Conservation (phyloP, 257 asterid species). For the Jaltomata sinuosa region DNA sequence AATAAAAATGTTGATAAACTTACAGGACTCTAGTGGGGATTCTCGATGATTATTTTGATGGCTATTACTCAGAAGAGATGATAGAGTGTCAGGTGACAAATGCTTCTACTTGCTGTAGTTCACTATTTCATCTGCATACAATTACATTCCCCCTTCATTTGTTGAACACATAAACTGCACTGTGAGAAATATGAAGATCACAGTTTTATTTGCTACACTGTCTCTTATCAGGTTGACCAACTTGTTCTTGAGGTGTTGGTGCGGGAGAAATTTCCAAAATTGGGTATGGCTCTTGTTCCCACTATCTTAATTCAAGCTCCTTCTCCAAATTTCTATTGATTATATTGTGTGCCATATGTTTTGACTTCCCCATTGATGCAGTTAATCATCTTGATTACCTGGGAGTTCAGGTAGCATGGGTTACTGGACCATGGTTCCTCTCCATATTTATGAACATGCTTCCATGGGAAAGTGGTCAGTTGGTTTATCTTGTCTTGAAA, state of each 20-base stretch:
- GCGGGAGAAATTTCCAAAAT: constrained; percentile 73
- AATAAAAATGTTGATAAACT: neutral
- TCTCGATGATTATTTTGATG: constrained; percentile 91
- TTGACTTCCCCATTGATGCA: constrained; percentile 24
- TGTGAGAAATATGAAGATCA: neutral
- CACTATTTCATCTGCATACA: neutral
- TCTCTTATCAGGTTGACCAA: constrained; percentile 71
- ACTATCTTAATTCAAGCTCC: neutral
- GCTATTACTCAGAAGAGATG: constrained; percentile 96
- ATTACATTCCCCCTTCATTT: neutral
- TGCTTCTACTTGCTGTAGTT: neutral
- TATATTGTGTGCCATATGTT: neutral
- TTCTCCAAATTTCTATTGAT: neutral
- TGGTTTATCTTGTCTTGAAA: neutral
- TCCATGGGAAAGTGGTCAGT: constrained; percentile 97
- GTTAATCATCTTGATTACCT: constrained; percentile 93
- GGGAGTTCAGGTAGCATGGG: constrained; percentile 97
- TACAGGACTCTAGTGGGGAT: constrained; percentile 90
- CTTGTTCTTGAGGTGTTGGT: constrained; percentile 92
- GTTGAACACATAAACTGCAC: neutral
- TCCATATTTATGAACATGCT: constrained; percentile 90
- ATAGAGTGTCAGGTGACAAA: constrained; percentile 81
- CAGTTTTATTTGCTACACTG: constrained; percentile 6
- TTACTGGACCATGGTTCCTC: constrained; percentile 89
- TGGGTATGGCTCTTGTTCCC: constrained; percentile 43